Percentiles rank a stretch among this genome's conserved stretches.
phyloP scores from a whole-genome alignment of 768 basidiomycete species.

The Lentinula sp. region DNA sequence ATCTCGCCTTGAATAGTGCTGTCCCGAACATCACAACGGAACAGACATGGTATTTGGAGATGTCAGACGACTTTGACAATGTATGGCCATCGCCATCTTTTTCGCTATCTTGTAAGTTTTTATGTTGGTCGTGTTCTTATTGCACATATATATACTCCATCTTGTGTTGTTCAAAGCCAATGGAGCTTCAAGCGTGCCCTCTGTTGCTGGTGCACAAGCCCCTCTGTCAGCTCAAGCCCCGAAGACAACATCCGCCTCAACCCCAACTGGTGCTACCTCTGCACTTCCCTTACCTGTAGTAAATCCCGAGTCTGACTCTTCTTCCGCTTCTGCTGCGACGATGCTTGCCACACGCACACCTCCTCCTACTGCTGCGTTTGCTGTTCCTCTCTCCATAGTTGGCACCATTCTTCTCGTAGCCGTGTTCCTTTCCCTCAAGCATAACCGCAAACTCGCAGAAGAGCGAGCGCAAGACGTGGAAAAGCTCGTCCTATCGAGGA shows the following conservation, averaged over 20 bases:
- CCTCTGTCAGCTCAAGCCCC: background rate
- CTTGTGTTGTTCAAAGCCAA: background rate
- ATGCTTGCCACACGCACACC: conserved; percentile 17
- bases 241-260: background rate
- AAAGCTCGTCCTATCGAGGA: background rate
- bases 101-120: conserved; percentile 18
- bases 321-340: conserved; percentile 2
- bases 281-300: background rate
- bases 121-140: background rate
- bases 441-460: conserved; percentile 16
- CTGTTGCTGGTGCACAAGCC: background rate
- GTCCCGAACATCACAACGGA: conserved; percentile 14
- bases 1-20: conserved; percentile 9
- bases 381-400: conserved; percentile 27
- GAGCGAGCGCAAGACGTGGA: conserved; percentile 7
- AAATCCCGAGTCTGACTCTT: background rate
- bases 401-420: conserved; percentile 24
- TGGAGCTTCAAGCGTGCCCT: background rate
- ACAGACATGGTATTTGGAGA: conserved; percentile 11
- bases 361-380: conserved; percentile 23
- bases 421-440: conserved; percentile 19
- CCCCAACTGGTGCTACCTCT: background rate
- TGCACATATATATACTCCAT: background rate
- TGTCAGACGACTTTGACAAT: conserved; percentile 20
- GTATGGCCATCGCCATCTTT: conserved; percentile 20